Percentiles rank a stretch among this genome's conserved stretches.
Conservation (phyloP, 306 rosid genomes). For the Cicer pinnatifidum region DNA sequence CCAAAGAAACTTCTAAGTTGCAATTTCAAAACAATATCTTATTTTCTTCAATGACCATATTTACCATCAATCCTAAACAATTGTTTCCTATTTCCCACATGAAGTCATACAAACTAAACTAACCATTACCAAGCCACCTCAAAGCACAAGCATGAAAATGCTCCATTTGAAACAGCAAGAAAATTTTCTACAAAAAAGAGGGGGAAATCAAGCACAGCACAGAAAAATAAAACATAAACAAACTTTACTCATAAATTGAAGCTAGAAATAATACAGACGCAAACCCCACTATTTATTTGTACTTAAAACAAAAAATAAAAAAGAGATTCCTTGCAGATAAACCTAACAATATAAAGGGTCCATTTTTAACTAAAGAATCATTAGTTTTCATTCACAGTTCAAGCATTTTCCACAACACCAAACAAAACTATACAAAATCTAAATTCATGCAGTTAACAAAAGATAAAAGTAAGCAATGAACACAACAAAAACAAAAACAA, state of each 20-base stretch:
- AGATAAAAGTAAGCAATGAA: neutral
- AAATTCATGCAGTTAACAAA: constrained; percentile 34
- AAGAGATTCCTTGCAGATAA: constrained; percentile 39
- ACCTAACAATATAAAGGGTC: constrained; percentile 50
- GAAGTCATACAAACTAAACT: constrained; percentile 1
- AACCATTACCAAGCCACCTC: constrained; percentile 31
- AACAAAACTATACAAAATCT: constrained; percentile 10
- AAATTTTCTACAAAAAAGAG: neutral
- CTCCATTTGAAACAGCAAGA: constrained; percentile 37
- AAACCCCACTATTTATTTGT: constrained; percentile 32
- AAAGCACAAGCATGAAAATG: constrained; percentile 39
- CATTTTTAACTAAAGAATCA: constrained; percentile 32
- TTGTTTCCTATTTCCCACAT: constrained; percentile 13
- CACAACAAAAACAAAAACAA: neutral
- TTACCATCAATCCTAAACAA: constrained; percentile 16
- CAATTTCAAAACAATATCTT: constrained; percentile 5
- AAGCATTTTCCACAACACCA: constrained; percentile 39
- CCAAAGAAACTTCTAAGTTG: constrained; percentile 32
- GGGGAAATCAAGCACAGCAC: constrained; percentile 4
- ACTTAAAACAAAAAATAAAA: neutral
- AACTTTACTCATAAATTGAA: constrained; percentile 32
- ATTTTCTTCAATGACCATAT: constrained; percentile 12
- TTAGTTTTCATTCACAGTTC: constrained; percentile 27
- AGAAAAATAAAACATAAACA: constrained; percentile 14
- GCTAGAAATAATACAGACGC: constrained; percentile 10